Evolutionary conservation across 768 basidiomycete genomes (phyloP).

Genomic region (Russula earlei): DNA sequence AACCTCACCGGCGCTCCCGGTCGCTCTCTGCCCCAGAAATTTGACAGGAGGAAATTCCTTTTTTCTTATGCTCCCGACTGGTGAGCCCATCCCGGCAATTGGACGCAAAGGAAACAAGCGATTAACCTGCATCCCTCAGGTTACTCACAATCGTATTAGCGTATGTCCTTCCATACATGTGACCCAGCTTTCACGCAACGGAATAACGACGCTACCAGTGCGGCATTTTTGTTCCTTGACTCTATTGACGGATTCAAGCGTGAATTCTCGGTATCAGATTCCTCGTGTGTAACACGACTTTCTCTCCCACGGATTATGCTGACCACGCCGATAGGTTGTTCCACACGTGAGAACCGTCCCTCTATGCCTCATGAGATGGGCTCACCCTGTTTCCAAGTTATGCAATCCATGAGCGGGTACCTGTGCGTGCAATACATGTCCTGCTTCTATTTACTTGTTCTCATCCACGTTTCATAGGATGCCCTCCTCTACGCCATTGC

Average conservation of each 20-base stretch:
- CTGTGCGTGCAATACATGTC: constrained; percentile 34
- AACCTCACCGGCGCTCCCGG: neutral
- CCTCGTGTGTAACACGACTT: constrained; percentile 41
- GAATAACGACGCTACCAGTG: constrained; percentile 25
- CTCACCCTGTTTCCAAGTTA: constrained; percentile 34
- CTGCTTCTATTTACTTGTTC: neutral
- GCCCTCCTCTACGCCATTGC: constrained; percentile 31
- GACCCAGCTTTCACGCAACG: constrained; percentile 24
- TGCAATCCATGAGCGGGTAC: constrained; percentile 69
- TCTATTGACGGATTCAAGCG: constrained; percentile 64
- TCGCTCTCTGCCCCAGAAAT: neutral
- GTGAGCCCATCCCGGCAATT: constrained; percentile 31
- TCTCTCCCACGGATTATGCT: constrained; percentile 18
- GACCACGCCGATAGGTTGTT: constrained; percentile 24
- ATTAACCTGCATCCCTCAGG: constrained; percentile 33
- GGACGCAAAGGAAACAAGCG: neutral
- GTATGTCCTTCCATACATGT: constrained; percentile 35
- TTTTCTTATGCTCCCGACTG: constrained; percentile 70
- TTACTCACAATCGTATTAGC: constrained; percentile 53
- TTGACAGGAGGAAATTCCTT: constrained; percentile 31
- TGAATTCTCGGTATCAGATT: constrained; percentile 70
- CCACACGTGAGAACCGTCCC: constrained; percentile 29
- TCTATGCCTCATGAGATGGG: neutral
- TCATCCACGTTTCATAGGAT: constrained; percentile 11
- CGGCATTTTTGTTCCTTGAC: constrained; percentile 52